Evolutionary conservation across 495 filamentous ascomycete species (phyloP).

Genomic region (Entonaema liquescens): DNA sequence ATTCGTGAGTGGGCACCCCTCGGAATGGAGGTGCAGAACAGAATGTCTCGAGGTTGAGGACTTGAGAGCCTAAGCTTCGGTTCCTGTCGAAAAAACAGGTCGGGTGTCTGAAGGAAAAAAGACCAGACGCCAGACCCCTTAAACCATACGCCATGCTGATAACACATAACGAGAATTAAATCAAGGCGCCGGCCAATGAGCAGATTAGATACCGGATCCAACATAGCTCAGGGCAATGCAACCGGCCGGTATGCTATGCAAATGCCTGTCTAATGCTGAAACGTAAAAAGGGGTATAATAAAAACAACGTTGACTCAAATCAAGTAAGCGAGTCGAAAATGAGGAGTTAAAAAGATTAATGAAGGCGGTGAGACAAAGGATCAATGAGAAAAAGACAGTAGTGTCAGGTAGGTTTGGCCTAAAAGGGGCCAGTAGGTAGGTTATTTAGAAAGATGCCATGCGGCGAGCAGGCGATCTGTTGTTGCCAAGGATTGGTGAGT

Average conservation of each 20-base stretch:
- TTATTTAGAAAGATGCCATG: slow-evolving; percentile 73
- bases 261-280: slow-evolving; percentile 47
- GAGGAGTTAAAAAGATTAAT: not conserved
- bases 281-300: slow-evolving; percentile 37
- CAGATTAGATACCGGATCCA: slow-evolving; percentile 43
- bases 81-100: slow-evolving; percentile 7
- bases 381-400: slow-evolving; percentile 9
- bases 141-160: slow-evolving; percentile 44
- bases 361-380: not conserved
- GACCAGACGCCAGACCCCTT: slow-evolving; percentile 14
- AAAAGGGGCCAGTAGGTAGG: not conserved
- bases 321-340: slow-evolving; percentile 22
- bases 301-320: slow-evolving; percentile 19
- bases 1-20: slow-evolving; percentile 21
- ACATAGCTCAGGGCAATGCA: slow-evolving; percentile 44
- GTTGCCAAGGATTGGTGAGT: slow-evolving; percentile 59
- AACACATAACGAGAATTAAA: slow-evolving; percentile 10
- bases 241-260: slow-evolving; percentile 41
- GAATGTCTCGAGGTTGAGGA: slow-evolving; percentile 5
- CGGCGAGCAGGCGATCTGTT: slow-evolving; percentile 69
- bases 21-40: slow-evolving; percentile 8
- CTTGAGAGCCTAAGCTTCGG: slow-evolving; percentile 19
- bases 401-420: slow-evolving; percentile 6
- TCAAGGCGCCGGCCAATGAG: slow-evolving; percentile 21
- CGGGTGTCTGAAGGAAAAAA: slow-evolving; percentile 15